Base-by-base conservation (phyloP, 2,329 filamentous ascomycete genomes). In the Phialophora verrucosa region DNA sequence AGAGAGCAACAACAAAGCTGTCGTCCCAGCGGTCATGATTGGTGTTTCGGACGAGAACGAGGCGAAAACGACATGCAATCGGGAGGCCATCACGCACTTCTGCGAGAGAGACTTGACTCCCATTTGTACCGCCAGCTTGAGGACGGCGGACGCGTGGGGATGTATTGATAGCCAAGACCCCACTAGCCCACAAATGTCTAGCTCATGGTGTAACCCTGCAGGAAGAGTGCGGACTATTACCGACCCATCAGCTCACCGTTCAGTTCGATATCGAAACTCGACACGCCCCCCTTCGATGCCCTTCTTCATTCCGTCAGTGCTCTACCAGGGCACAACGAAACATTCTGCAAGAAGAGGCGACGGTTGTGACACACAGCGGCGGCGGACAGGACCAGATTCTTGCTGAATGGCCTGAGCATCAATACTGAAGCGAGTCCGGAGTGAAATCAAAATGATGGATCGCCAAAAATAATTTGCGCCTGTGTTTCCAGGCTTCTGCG, bases 381-480 rank as follows among this genome's bases (percentile, higher is more conserved):
- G 20, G 49, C 2, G 25, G 8, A 17, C 20, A 23, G 20, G 49
- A 20, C 49, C 25, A 14, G 49, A 51, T 6, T 23, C 49, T 23
- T 27, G 49, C 10, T 27, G 50, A 53, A n/a, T 29, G 53, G 53
- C 53, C 53, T 14, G 53, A 12, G 49, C 49, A 51, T 51, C 53
- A 35, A 23, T 55, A 23, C 29, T 55, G 53, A 35, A 31, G 11
- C 17, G 53, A 55, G 29, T 31, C 14, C 29, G 14, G 35, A 14
- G 12, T 4, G 29, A 55, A 55, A 31, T n/a, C 17, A 20, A 32
- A 32, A 14, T 31, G 29, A 55, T 31, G n/a, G 27, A 55, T 20
- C 25, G 29, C 53, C 53, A 31, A 55, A 54, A 31, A 55, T 55
- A 55, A 55, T 55, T 35, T 55, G 53, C 49, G 49, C 53, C 53